Conservation (phyloP, 2,329 filamentous ascomycete genomes). For the Sporothrix humicola region DNA sequence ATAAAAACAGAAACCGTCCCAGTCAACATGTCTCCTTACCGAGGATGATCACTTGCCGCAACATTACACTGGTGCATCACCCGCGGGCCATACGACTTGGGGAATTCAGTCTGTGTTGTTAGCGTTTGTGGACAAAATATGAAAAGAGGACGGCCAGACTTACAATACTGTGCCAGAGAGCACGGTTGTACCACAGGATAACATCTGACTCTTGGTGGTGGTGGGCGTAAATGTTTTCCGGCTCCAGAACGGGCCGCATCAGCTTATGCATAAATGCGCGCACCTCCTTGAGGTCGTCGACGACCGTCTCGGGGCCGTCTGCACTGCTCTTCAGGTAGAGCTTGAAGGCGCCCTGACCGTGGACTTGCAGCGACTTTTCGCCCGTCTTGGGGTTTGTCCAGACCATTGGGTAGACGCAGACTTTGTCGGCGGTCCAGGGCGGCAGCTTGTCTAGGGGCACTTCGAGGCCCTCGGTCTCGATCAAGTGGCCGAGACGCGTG, state of each 20-base stretch:
- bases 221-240: constrained; percentile 47
- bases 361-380: constrained; percentile 44
- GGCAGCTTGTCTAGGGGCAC: constrained; percentile 44
- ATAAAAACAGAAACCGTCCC: no score
- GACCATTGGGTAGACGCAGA: constrained; percentile 48
- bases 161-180: constrained; percentile 49
- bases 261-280: constrained; percentile 46
- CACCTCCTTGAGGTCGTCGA: constrained; percentile 43
- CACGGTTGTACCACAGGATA: constrained; percentile 49
- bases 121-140: background rate
- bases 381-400: constrained; percentile 47
- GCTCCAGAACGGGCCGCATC: constrained; percentile 46
- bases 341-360: constrained; percentile 46
- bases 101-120: constrained; percentile 43
- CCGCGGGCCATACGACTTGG: constrained; percentile 47
- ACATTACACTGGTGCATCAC: constrained; percentile 50
- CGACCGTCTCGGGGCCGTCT: constrained; percentile 40
- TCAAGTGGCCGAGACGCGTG: constrained; percentile 44
- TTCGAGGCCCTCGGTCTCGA: constrained; percentile 42
- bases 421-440: constrained; percentile 42
- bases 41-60: constrained; percentile 40
- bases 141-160: constrained; percentile 17
- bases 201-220: constrained; percentile 48
- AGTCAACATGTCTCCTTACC: background rate
- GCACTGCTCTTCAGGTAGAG: constrained; percentile 44